Evolutionary conservation across 163 green algal genomes (phyloP).

Genomic region (Chloromonas sp.): DNA sequence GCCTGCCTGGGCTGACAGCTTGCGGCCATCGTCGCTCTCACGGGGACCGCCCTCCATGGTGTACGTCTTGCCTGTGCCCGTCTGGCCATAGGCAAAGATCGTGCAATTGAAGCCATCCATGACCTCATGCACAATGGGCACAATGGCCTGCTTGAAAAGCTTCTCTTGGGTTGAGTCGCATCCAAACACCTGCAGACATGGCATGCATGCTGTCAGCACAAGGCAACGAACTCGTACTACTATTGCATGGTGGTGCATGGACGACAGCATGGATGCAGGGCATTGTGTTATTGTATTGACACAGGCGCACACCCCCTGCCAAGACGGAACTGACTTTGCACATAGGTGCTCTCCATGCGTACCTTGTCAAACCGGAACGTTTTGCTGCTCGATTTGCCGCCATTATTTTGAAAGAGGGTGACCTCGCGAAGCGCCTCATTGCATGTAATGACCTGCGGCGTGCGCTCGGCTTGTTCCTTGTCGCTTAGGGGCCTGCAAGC

Average conservation of each 20-base stretch:
- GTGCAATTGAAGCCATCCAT: constrained; percentile 98
- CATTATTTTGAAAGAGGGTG: constrained; percentile 67
- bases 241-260: not conserved
- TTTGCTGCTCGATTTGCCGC: constrained; percentile 68
- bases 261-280: too few relatives aligned
- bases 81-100: constrained; percentile 93
- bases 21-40: constrained; percentile 53
- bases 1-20: constrained; percentile 64
- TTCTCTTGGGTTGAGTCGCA: constrained; percentile 74
- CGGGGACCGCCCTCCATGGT: constrained; percentile 86
- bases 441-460: constrained; percentile 73
- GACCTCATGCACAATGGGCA: constrained; percentile 91
- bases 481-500: constrained; percentile 63
- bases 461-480: constrained; percentile 62
- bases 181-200: constrained; percentile 79
- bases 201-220: not conserved
- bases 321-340: not conserved
- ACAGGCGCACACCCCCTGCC: not conserved
- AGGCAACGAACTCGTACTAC: not conserved
- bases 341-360: not conserved
- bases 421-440: constrained; percentile 77
- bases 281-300: not conserved
- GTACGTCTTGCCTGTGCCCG: constrained; percentile 88
- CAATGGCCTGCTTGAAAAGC: constrained; percentile 80
- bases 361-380: constrained; percentile 96